Conservation (phyloP, 495 filamentous ascomycete genomes). For the Penicillium coprophilum region DNA sequence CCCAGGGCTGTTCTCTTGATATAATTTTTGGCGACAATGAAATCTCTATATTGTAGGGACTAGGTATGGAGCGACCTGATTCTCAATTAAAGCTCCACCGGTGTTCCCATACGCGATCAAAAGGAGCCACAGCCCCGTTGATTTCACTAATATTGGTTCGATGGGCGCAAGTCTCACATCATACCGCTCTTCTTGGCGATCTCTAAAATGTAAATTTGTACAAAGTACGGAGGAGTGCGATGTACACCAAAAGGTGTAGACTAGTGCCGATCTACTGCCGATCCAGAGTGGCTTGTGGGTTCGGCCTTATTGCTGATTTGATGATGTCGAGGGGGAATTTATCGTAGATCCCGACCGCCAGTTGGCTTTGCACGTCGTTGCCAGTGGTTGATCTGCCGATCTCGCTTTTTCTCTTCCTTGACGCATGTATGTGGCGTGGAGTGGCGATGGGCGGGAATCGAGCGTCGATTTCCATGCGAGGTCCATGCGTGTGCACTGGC, state of each 20-base stretch:
- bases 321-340: neutral
- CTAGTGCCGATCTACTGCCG: conserved; percentile 1
- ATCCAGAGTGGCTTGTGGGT: conserved; percentile 4
- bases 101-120: neutral
- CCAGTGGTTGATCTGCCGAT: neutral
- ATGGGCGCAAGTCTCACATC: neutral
- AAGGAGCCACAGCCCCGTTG: neutral
- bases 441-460: neutral
- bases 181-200: neutral
- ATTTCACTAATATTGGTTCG: neutral
- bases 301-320: neutral
- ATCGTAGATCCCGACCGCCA: conserved; percentile 7
- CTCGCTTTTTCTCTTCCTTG: neutral
- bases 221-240: neutral
- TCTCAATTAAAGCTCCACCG: neutral
- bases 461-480: neutral
- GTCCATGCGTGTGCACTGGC: too few species aligned
- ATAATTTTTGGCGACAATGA: neutral
- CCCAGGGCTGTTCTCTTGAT: neutral
- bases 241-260: conserved; percentile 5
- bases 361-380: neutral
- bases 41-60: too few species aligned
- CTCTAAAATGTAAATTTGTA: neutral
- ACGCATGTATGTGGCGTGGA: neutral
- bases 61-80: neutral